Conservation (phyloP, 306 rosid species). For the Castanea crenata region DNA sequence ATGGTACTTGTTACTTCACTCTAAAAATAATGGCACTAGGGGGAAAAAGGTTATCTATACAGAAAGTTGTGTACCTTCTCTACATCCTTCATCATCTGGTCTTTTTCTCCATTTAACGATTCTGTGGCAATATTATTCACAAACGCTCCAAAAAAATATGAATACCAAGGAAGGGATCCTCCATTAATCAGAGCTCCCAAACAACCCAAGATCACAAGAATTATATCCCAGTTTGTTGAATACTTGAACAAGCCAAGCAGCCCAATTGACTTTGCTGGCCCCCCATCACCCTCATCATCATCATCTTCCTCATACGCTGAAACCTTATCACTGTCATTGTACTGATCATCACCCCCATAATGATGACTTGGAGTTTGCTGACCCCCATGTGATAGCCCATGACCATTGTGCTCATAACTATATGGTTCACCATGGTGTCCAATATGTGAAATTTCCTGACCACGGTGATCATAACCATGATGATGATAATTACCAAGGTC, state of each 20-base stretch:
- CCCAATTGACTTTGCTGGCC: conserved; percentile 54
- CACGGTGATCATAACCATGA: not conserved
- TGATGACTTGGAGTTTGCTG: too few species aligned
- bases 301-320: conserved; percentile 28
- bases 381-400: conserved; percentile 12
- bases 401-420: not conserved
- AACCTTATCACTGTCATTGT: conserved; percentile 10
- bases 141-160: conserved; percentile 69
- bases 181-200: conserved; percentile 88
- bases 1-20: too few species aligned
- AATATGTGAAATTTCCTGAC: too few species aligned
- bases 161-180: conserved; percentile 87
- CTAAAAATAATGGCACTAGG: not conserved
- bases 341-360: too few species aligned
- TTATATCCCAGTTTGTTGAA: conserved; percentile 68
- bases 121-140: conserved; percentile 59
- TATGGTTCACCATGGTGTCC: too few species aligned
- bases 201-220: conserved; percentile 79
- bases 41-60: not conserved
- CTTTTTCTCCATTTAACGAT: conserved; percentile 21
- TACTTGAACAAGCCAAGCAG: conserved; percentile 76
- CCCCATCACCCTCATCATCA: conserved; percentile 42
- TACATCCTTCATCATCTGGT: conserved; percentile 53
- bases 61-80: conserved; percentile 36
- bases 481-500: not conserved